Evolutionary conservation across 257 asterid species (phyloP).

Genomic region (Nicotiana otophora): DNA sequence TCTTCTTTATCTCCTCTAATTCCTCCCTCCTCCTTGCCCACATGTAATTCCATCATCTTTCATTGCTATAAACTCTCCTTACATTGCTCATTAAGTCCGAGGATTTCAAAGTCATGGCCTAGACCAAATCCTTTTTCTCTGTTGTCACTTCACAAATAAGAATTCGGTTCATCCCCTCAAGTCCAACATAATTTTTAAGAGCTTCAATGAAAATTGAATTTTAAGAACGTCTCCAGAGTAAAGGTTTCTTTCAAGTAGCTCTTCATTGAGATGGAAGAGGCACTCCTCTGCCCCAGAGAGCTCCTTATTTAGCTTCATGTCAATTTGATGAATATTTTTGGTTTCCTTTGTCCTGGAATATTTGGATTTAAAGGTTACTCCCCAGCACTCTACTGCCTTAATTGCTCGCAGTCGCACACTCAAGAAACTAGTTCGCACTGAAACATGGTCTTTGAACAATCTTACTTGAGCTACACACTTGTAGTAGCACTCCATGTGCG

Average conservation of each 20-base stretch:
- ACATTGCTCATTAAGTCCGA: background rate
- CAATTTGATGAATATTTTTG: background rate
- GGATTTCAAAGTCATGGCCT: background rate
- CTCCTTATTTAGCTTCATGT: background rate
- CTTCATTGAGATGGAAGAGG: background rate
- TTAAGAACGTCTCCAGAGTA: background rate
- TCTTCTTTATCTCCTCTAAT: background rate
- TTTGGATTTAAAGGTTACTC: background rate
- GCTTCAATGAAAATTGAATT: background rate
- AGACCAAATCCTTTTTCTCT: background rate
- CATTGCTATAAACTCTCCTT: background rate
- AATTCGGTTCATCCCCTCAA: background rate
- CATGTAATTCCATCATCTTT: background rate
- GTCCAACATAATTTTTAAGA: background rate
- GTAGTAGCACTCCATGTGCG: background rate
- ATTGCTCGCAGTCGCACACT: background rate
- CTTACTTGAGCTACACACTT: background rate
- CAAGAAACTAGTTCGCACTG: background rate
- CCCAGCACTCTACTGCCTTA: background rate
- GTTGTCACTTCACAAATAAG: background rate
- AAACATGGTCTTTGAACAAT: background rate
- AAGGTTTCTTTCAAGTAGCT: background rate
- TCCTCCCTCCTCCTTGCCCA: background rate
- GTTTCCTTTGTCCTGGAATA: background rate
- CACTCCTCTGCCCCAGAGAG: background rate